Evolutionary conservation across 2,329 filamentous ascomycete species (phyloP).

Genomic region (Aspergillus amoenus): DNA sequence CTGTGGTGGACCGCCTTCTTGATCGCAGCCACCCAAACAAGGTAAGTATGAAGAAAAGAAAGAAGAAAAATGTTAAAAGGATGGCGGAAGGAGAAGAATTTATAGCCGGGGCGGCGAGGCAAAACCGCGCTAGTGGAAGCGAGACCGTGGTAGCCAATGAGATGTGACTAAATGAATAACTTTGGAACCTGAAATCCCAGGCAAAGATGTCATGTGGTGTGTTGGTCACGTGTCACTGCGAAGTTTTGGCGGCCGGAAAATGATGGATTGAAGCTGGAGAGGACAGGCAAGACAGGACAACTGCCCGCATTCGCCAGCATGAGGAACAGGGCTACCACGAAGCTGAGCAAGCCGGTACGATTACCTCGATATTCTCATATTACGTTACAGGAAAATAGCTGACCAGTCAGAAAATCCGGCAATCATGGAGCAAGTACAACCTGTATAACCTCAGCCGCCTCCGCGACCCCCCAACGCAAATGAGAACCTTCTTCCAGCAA

Average conservation of each 20-base stretch:
- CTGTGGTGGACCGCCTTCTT: constrained; percentile 46
- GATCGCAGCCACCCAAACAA: constrained; percentile 51
- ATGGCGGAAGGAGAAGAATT: constrained; percentile 19
- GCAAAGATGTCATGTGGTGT: constrained; percentile 9
- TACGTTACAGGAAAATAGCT: neutral
- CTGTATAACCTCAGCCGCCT: constrained; percentile 78
- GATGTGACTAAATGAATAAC: rapidly evolving
- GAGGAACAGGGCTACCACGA: constrained; percentile 46
- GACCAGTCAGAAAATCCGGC: constrained; percentile 73
- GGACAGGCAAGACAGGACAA: constrained; percentile 10
- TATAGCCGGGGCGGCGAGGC: constrained; percentile 26
- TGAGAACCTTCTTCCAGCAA: constrained; percentile 87
- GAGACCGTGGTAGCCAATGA: constrained; percentile 23
- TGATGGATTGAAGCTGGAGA: constrained; percentile 7
- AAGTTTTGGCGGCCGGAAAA: constrained; percentile 34
- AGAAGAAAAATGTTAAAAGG: constrained; percentile 31
- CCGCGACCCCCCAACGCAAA: constrained; percentile 44
- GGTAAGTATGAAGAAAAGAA: constrained; percentile 54
- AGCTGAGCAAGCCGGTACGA: constrained; percentile 41
- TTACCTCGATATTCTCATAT: neutral
- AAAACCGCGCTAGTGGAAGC: constrained; percentile 29
- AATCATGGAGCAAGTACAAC: constrained; percentile 97
- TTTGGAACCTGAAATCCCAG: constrained; percentile 13
- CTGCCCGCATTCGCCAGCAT: constrained; percentile 30
- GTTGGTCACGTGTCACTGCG: constrained; percentile 27